Evolutionary conservation across 805 yeast species (phyloP).

Genomic region (Sugiyamaella americana): DNA sequence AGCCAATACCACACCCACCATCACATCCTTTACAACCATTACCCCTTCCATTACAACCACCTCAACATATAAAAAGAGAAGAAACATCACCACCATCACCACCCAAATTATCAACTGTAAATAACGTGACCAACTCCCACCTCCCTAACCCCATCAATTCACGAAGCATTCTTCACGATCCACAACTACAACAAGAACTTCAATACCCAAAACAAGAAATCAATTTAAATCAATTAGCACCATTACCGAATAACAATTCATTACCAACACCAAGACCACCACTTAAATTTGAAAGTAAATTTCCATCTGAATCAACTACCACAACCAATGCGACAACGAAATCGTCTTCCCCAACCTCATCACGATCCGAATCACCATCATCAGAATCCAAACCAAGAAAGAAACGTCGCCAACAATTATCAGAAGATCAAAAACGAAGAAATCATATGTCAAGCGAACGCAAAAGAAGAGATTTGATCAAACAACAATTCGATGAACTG

Average conservation of each 20-base stretch:
- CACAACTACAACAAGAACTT: background rate
- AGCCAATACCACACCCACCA: too few relatives aligned
- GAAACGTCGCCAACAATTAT: conserved; percentile 19
- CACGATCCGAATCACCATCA: background rate
- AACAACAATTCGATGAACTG: conserved; percentile 33
- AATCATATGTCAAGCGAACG: conserved; percentile 38
- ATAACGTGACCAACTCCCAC: too few relatives aligned
- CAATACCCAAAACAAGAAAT: background rate
- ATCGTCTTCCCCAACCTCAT: conserved; percentile 19
- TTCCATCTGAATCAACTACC: background rate
- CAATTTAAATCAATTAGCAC: background rate
- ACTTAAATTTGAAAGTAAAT: background rate
- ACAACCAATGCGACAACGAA: conserved; percentile 31
- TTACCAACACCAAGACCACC: background rate
- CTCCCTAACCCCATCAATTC: too few relatives aligned
- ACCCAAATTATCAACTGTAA: too few relatives aligned
- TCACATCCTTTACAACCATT: too few relatives aligned
- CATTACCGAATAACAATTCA: background rate
- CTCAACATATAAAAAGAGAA: too few relatives aligned
- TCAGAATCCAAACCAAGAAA: background rate
- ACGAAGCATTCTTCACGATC: background rate
- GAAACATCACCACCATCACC: too few relatives aligned
- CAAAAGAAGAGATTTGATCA: conserved; percentile 36
- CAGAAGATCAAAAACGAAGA: conserved; percentile 34
- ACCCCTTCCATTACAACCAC: too few relatives aligned